phyloP scores from a whole-genome alignment of 768 basidiomycete genomes.

The Candolleomyces efflorescens region DNA sequence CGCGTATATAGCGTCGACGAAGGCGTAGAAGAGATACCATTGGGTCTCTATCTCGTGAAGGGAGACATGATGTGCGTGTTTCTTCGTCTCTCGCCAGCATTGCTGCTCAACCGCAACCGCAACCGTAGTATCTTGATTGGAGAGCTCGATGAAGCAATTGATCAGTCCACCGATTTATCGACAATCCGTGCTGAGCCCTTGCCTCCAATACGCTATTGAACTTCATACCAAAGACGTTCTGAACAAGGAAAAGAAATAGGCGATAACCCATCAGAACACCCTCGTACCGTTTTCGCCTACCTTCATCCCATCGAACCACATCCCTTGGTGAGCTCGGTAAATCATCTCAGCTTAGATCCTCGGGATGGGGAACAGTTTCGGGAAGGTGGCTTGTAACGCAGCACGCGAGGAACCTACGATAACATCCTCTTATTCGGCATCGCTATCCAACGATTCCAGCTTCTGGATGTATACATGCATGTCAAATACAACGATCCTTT shows the following conservation, averaged over 20 bases:
- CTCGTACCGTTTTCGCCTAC: not conserved
- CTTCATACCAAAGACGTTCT: not conserved
- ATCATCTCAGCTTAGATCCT: not conserved
- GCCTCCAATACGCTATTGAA: constrained; percentile 72
- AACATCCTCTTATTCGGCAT: no score
- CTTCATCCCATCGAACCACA: not conserved
- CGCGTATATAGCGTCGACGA: constrained; percentile 89
- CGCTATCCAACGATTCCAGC: no score
- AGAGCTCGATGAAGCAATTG: constrained; percentile 81
- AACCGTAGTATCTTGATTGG: constrained; percentile 63
- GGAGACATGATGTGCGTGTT: constrained; percentile 93
- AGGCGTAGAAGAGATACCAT: constrained; percentile 89
- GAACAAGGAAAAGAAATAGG: not conserved
- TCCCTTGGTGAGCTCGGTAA: not conserved
- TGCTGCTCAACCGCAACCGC: constrained; percentile 5
- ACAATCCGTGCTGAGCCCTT: constrained; percentile 87
- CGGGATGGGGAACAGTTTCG: not conserved
- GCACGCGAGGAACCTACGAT: no score
- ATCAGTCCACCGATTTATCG: constrained; percentile 68
- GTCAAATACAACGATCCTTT: no score
- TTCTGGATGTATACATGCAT: no score
- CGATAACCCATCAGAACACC: no score
- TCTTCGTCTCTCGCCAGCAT: not conserved
- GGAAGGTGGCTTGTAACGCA: no score
- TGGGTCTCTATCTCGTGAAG: constrained; percentile 95